Evolutionary conservation across 148 eudicot species (phyloP).

Genomic region (Cornus controversa): DNA sequence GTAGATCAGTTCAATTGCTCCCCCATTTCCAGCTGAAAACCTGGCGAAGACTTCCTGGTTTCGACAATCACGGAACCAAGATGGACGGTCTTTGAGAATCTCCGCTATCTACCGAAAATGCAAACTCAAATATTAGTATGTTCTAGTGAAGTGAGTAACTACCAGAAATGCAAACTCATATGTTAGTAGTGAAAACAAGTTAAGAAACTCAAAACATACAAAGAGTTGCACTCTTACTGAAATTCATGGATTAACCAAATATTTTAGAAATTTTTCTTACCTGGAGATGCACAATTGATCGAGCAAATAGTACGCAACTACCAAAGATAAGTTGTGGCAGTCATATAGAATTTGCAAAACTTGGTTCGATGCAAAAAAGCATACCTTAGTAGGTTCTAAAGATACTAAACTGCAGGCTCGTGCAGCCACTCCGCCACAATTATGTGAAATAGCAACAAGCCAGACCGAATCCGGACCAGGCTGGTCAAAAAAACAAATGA

Average conservation of each 20-base stretch:
- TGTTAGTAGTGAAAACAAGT: background rate
- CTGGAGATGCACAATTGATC: background rate
- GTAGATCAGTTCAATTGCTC: conserved; percentile 9
- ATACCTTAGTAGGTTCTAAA: conserved; percentile 48
- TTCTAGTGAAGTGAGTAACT: background rate
- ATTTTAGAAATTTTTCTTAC: background rate
- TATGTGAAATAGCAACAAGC: conserved; percentile 50
- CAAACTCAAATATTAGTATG: too few relatives aligned
- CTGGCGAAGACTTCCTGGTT: background rate
- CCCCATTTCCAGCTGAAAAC: conserved; percentile 13
- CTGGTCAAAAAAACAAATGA: conserved; percentile 15
- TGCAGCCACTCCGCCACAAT: conserved; percentile 57
- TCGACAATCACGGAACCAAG: conserved; percentile 9
- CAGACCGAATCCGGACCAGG: conserved; percentile 64
- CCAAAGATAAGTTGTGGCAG: background rate
- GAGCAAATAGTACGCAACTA: background rate
- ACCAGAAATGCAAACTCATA: background rate
- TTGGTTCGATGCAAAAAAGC: background rate
- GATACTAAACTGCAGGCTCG: conserved; percentile 63
- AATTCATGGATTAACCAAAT: background rate
- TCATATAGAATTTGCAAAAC: background rate
- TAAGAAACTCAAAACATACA: background rate
- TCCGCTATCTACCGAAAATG: background rate
- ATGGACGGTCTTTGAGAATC: conserved; percentile 8
- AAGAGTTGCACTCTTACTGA: background rate